Evolutionary conservation across 108 stramenopile genomes (phyloP).

Genomic region (Nannochloropsis salina): DNA sequence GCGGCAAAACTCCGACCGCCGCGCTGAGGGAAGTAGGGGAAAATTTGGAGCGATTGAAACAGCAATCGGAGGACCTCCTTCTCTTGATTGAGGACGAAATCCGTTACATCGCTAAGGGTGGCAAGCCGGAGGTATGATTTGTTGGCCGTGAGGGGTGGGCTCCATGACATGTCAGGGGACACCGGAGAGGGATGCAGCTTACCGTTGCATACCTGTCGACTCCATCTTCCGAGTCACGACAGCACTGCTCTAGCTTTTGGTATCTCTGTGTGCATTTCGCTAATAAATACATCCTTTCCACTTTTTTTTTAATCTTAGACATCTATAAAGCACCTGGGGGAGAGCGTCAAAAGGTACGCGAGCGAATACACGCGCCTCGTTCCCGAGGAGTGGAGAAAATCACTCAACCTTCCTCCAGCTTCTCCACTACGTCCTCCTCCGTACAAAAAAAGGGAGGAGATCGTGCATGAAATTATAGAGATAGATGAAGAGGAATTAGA

Average conservation of each 20-base stretch:
- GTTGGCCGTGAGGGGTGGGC: too few relatives aligned
- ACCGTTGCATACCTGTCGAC: too few relatives aligned
- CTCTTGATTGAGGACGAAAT: constrained; percentile 8
- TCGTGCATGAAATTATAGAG: background rate
- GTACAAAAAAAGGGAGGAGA: background rate
- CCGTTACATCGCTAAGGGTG: background rate
- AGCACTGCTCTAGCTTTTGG: too few relatives aligned
- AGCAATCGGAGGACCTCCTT: constrained; percentile 1
- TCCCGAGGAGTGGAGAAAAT: background rate
- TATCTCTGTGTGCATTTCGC: too few relatives aligned
- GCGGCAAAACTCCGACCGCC: background rate
- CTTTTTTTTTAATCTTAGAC: background rate
- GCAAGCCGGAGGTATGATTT: background rate
- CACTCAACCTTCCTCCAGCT: background rate
- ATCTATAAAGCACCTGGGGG: background rate
- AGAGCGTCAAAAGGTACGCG: background rate
- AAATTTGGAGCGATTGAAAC: background rate
- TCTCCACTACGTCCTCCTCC: background rate
- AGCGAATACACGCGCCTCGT: background rate
- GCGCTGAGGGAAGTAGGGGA: background rate
- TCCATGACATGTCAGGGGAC: too few relatives aligned
- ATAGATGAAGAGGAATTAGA: background rate
- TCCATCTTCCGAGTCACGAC: too few relatives aligned
- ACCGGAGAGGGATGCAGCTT: too few relatives aligned
- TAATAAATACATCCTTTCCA: background rate